Evolutionary conservation across 352 stramenopile species (phyloP), one percentile per base, ranked within the genome.

Genomic region (Phytophthora sp.): DNA sequence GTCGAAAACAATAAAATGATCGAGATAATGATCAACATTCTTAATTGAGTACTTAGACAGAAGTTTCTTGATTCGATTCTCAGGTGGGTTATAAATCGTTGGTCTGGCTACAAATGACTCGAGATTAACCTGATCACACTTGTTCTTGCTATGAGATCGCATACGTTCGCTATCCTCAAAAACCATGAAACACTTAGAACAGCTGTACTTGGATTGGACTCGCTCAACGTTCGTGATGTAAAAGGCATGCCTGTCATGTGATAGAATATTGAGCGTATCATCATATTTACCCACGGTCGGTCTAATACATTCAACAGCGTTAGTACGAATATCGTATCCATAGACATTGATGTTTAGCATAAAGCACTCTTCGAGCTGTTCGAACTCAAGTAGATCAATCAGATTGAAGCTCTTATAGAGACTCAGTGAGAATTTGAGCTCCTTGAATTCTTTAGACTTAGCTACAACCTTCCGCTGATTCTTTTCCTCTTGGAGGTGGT

Each of bases 1-100:
- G n/a, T 56, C 49, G 12, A 45, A 67, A 0, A 66, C 55, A 9
- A 72, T 60, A 18, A 67, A 72, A 28, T 67, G 63, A 26, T 72
- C 63, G 2, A 55, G 35, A 34, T 60, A 67, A 17, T 53, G 63
- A 13, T 54, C 37, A 7, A 62, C 23, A 30, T 53, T 8, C 20
- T 59, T 59, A 4, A 51, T 35, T 8, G 13, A 15, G 15, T 63
- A 64, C 11, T 48, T 48, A n/a, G 42, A 31, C 8, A 56, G 15
- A 5, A 56, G 2, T 1, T 17, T 23, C 8, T 46, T 44, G 12
- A 55, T 66, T 51, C 11, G 21, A 27, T 55, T 55, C 20, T 28
- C 5, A 45, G 12, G 3, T 9, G 31, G 34, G 1, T 37, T 30
- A 10, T 55, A 55, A 21, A 42, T 44, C 18, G 46, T 54, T 43